Conservation (phyloP, 768 basidiomycete species). For the Termitomyces sp. region DNA sequence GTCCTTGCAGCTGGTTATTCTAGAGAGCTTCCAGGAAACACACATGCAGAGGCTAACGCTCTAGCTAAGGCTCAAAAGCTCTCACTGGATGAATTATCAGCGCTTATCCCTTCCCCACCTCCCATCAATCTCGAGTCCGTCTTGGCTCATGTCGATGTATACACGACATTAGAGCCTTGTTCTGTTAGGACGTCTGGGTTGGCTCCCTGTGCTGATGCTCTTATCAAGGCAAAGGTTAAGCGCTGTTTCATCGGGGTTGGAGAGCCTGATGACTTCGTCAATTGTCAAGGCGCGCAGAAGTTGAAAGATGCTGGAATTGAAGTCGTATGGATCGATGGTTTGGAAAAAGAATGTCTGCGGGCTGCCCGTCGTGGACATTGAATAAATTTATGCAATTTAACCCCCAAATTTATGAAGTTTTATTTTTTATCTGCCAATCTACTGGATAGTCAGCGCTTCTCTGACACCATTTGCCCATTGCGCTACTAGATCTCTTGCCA, state of each 20-base stretch:
- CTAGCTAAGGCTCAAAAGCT: conserved; percentile 63
- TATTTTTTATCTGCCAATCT: background rate
- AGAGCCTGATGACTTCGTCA: conserved; percentile 93
- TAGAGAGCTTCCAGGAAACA: conserved; percentile 89
- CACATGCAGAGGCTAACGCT: conserved; percentile 96
- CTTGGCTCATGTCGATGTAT: conserved; percentile 65
- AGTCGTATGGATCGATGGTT: conserved; percentile 67
- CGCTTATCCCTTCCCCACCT: conserved; percentile 36
- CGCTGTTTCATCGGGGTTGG: conserved; percentile 85
- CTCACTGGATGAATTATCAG: conserved; percentile 37
- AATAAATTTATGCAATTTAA: background rate
- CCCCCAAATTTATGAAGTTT: too few species aligned
- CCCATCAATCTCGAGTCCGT: conserved; percentile 43
- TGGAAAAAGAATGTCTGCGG: conserved; percentile 78
- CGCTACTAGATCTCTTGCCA: conserved; percentile 21
- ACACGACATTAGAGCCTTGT: conserved; percentile 97
- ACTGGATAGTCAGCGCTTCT: conserved; percentile 14
- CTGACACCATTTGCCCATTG: conserved; percentile 18
- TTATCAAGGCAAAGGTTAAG: conserved; percentile 66
- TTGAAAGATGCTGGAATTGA: conserved; percentile 69
- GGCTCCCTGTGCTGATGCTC: conserved; percentile 79
- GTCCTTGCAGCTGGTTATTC: conserved; percentile 83
- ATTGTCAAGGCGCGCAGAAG: conserved; percentile 81
- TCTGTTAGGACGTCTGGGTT: conserved; percentile 86
- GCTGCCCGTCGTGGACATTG: conserved; percentile 67